Conservation (phyloP, 2,329 filamentous ascomycete species). For the Aspergillus texensis region DNA sequence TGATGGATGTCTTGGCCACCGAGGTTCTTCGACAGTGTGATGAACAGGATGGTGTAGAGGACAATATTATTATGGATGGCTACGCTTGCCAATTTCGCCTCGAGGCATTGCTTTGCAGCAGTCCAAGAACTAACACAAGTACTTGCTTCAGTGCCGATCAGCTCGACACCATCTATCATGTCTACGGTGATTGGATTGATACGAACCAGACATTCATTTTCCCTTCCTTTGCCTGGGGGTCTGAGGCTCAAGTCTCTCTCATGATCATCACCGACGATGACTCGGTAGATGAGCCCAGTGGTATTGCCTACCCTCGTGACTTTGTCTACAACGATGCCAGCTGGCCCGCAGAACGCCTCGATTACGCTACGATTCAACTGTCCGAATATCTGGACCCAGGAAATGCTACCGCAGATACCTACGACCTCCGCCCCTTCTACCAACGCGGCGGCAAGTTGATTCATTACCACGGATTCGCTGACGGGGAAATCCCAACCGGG, state of each 20-base stretch:
- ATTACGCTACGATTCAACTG: constrained; percentile 42
- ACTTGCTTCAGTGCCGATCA: constrained; percentile 50
- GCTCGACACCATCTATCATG: constrained; percentile 34
- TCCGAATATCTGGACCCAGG: constrained; percentile 8
- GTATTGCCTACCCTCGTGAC: neutral
- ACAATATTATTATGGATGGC: constrained; percentile 54
- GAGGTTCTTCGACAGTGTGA: constrained; percentile 57
- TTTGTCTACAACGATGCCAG: constrained; percentile 37
- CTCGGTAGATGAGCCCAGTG: neutral
- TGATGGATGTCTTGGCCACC: constrained; percentile 49
- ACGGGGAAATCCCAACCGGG: constrained; percentile 8
- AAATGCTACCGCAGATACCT: constrained; percentile 14
- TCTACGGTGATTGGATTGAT: neutral
- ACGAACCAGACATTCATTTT: constrained; percentile 35
- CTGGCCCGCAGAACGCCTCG: constrained; percentile 44
- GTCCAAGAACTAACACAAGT: constrained; percentile 24
- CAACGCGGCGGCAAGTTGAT: constrained; percentile 17
- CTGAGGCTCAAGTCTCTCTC: neutral
- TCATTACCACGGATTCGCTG: constrained; percentile 21
- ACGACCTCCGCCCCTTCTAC: constrained; percentile 15
- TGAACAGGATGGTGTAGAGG: constrained; percentile 51
- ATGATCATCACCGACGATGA: neutral
- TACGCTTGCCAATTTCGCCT: constrained; percentile 46
- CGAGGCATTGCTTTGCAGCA: constrained; percentile 34
- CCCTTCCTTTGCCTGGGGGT: constrained; percentile 24